A percentile compares a stretch with the other conserved stretches of the same genome.
phyloP scores from a whole-genome alignment of 164 flowering plant species.

The Berberis vulgaris region DNA sequence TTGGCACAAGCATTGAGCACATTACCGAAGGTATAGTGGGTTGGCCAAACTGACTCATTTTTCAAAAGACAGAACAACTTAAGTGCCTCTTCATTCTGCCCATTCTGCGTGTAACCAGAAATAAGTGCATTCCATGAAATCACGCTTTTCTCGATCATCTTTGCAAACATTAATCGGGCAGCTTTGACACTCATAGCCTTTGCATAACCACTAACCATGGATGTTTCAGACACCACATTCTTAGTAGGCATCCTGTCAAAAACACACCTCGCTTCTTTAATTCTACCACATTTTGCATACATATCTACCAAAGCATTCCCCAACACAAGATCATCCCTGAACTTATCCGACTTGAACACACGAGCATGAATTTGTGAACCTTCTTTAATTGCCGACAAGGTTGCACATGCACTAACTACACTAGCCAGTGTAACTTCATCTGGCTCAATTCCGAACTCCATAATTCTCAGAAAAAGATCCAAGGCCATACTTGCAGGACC shows the following conservation, averaged over 20 bases:
- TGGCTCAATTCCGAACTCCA: constrained; percentile 4
- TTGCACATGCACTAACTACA: constrained; percentile 8
- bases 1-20: constrained; percentile 8
- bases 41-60: constrained; percentile 4
- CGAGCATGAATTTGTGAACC: constrained; percentile 3
- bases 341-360: constrained; percentile 5
- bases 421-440: constrained; percentile 11
- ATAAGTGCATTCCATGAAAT: constrained; percentile 9
- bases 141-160: constrained; percentile 4
- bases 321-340: constrained; percentile 8
- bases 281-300: constrained; percentile 5
- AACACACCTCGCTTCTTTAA: constrained; percentile 3
- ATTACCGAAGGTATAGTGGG: constrained; percentile 9
- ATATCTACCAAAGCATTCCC: constrained; percentile 8
- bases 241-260: constrained; percentile 4
- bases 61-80: constrained; percentile 4
- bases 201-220: constrained; percentile 8
- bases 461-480: neutral
- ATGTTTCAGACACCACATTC: constrained; percentile 7
- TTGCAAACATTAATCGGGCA: constrained; percentile 3
- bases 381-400: constrained; percentile 5
- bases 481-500: constrained; percentile 6
- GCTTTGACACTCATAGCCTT: constrained; percentile 2
- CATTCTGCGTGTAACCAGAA: constrained; percentile 7
- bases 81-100: constrained; percentile 8